Base-by-base conservation (phyloP, 129 eudicot species). In the Lonicera japonica region DNA sequence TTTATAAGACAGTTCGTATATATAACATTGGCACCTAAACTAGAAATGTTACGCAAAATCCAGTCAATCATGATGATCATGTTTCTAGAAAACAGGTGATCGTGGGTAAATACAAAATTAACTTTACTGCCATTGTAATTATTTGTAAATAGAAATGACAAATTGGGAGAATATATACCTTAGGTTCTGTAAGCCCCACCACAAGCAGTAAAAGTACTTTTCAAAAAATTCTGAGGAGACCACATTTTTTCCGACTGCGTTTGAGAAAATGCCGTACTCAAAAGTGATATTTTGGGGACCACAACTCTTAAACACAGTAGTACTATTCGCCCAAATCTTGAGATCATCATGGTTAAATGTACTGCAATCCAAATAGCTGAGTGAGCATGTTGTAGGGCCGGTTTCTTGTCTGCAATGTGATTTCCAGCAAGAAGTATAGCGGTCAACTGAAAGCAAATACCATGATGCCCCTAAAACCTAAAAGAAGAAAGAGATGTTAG, bases 151-250 rank as follows among this genome's bases (percentile, higher is more conserved):
- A 45, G 53, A 65, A 48, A 23, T n/a, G n/a, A 19, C 20, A 16
- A 45, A 50, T 14, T 39, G 43, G 41, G 51, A 74, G 70, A 43
- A 71, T 50, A 10, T 60, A 40, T 72, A 85, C 99, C 96, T 94
- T 60, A 94, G 71, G 54, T 94, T 80, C 75, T 94, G 99, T 41
- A 94, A 75, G 57, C 99, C 99, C 99, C 99, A 94, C 96, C 99
- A 88, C 62, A 94, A 68, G 69, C 99, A 94, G 64, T 85, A 94
- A 72, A 94, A 88, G 68, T 88, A 94, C 82, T 88, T 94, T 36
- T 70, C 71, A 45, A 83, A 18, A 61, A 94, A 88, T 70, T 46
- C 77, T 14, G 96, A 78, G 62, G 90, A 80, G 45, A 88, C 85
- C 55, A 85, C 99, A 66, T 86, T 79, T 63, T 94, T 88, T 40